These are phyloP conservation scores for Aspergillus sp. DNA, from an alignment of 2,329 filamentous ascomycete species.

Conservation along the genomic window DNA sequence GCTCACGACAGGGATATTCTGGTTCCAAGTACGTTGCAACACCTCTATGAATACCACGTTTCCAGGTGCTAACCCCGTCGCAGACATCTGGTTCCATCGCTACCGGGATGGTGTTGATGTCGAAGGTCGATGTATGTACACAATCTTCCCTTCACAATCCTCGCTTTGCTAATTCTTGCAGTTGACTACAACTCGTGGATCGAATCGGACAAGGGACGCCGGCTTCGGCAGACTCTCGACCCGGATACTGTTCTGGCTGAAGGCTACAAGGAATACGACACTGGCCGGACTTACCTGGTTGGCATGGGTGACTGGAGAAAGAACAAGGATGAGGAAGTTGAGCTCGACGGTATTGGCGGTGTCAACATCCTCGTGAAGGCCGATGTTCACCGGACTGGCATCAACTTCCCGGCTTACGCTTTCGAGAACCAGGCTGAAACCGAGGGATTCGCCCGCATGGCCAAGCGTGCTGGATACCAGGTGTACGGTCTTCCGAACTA, in stretches of 20 bases:
- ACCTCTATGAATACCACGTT: neutral
- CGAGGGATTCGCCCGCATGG: slow-evolving; percentile 98
- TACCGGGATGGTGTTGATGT: slow-evolving; percentile 81
- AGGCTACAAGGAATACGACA: slow-evolving; percentile 93
- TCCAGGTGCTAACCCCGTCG: slow-evolving; percentile 18
- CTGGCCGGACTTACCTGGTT: slow-evolving; percentile 86
- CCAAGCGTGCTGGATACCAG: slow-evolving; percentile 89
- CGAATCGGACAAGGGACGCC: slow-evolving; percentile 82
- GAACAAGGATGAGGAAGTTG: slow-evolving; percentile 88
- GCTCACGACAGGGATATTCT: slow-evolving; percentile 90
- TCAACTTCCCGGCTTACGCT: slow-evolving; percentile 95
- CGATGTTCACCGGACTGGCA: slow-evolving; percentile 92
- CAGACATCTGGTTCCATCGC: slow-evolving; percentile 64
- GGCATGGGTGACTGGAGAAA: slow-evolving; percentile 88
- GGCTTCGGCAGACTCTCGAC: slow-evolving; percentile 70
- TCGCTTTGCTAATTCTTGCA: slow-evolving; percentile 41
- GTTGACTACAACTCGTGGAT: slow-evolving; percentile 99
- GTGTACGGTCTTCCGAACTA: slow-evolving; percentile 95
- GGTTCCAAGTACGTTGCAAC: slow-evolving; percentile 76
- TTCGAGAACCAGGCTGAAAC: slow-evolving; percentile 99
- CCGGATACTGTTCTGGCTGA: slow-evolving; percentile 86
- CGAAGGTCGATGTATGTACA: slow-evolving; percentile 81
- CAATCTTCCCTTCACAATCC: neutral
- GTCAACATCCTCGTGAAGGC: slow-evolving; percentile 98
- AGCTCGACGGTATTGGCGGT: slow-evolving; percentile 92